These are phyloP conservation scores for Colletotrichum simmondsii DNA, from an alignment of 2,329 filamentous ascomycete genomes.

Conservation along the genomic window DNA sequence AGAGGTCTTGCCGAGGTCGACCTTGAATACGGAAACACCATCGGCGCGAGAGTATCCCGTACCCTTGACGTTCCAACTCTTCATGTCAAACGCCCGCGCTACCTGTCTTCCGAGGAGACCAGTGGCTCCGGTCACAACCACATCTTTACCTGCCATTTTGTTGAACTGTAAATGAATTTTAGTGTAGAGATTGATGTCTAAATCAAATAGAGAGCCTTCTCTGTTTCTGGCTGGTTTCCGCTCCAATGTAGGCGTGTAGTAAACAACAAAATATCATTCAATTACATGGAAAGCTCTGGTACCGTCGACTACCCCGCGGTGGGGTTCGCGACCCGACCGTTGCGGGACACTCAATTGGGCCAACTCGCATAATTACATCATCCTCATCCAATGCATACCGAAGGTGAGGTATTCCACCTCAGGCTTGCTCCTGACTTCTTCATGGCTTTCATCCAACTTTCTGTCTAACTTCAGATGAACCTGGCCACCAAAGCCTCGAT, in stretches of 20 bases:
- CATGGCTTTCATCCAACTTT: not conserved
- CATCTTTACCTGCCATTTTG: constrained; percentile 59
- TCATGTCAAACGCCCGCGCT: constrained; percentile 73
- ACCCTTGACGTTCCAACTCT: constrained; percentile 76
- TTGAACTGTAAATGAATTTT: not conserved
- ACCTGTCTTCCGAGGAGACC: constrained; percentile 87
- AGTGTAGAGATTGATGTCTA: not conserved
- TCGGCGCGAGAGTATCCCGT: constrained; percentile 80
- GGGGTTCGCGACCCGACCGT: constrained; percentile 1
- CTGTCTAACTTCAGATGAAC: not conserved
- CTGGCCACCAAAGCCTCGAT: too few species aligned
- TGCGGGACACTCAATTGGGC: constrained; percentile 26
- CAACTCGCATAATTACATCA: constrained; percentile 30
- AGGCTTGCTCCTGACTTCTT: not conserved
- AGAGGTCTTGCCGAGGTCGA: constrained; percentile 59
- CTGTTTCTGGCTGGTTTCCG: not conserved
- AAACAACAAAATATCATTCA: not conserved
- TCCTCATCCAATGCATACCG: constrained; percentile 17
- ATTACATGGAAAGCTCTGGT: constrained; percentile 22
- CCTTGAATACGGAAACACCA: constrained; percentile 73
- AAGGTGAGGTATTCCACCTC: not conserved
- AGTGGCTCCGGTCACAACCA: constrained; percentile 84
- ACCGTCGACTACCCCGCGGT: constrained; percentile 30
- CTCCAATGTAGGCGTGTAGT: not conserved
- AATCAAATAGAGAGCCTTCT: too few species aligned